These are phyloP conservation scores for Myriosclerotinia duriaeana DNA, from an alignment of 2,329 filamentous ascomycete genomes.

Conservation along the genomic window DNA sequence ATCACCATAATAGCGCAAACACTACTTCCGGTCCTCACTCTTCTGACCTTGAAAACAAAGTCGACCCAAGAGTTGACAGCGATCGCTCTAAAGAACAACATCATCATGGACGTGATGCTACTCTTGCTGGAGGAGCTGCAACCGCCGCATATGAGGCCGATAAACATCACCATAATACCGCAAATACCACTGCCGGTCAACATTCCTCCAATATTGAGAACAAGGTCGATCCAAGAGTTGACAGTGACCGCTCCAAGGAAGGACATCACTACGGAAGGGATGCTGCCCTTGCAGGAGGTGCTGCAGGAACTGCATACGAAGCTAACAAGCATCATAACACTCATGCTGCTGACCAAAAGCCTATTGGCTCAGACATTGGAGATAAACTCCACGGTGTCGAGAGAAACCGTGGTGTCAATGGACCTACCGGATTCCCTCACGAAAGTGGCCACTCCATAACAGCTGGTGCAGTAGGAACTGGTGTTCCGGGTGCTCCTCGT, in stretches of 20 bases:
- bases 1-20: slow-evolving; percentile 22
- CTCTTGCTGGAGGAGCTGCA: slow-evolving; percentile 25
- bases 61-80: slow-evolving; percentile 44
- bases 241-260: slow-evolving; percentile 31
- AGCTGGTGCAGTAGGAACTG: slow-evolving; percentile 6
- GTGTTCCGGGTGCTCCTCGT: slow-evolving; percentile 18
- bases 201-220: slow-evolving; percentile 43
- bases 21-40: slow-evolving; percentile 41
- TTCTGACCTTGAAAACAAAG: slow-evolving; percentile 44
- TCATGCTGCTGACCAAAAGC: slow-evolving; percentile 21
- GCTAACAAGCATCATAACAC: slow-evolving; percentile 29
- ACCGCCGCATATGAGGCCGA: slow-evolving; percentile 12
- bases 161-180: slow-evolving; percentile 17
- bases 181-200: slow-evolving; percentile 40
- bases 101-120: slow-evolving; percentile 30
- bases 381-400: slow-evolving; percentile 29
- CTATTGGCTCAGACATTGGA: slow-evolving; percentile 22
- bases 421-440: slow-evolving; percentile 20
- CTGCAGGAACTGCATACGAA: slow-evolving; percentile 27
- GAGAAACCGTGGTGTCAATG: slow-evolving; percentile 28
- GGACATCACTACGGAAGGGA: slow-evolving; percentile 29
- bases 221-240: slow-evolving; percentile 44
- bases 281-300: slow-evolving; percentile 23
- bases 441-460: slow-evolving; percentile 1
- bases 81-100: slow-evolving; percentile 27